Conservation (phyloP, 2,329 filamentous ascomycete genomes). For the Aspergillus thermomutatus region DNA sequence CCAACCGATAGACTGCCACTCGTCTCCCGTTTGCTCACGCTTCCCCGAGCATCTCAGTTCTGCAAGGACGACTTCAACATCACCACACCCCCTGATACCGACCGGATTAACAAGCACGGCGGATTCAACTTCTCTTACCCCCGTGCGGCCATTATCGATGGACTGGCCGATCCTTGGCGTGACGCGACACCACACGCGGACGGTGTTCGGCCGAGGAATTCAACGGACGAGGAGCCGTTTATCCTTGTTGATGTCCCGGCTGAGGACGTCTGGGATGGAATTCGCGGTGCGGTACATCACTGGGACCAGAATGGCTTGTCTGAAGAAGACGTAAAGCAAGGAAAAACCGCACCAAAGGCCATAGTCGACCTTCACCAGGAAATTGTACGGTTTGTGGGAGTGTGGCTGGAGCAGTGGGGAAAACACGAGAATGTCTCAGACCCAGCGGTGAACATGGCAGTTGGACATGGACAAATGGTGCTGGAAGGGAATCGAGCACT, state of each 20-base stretch:
- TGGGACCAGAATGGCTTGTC: slow-evolving; percentile 44
- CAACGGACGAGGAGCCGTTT: slow-evolving; percentile 64
- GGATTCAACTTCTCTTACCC: slow-evolving; percentile 69
- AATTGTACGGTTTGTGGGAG: slow-evolving; percentile 60
- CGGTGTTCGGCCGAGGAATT: slow-evolving; percentile 55
- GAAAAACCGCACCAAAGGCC: slow-evolving; percentile 55
- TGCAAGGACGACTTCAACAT: slow-evolving; percentile 71
- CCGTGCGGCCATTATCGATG: slow-evolving; percentile 73
- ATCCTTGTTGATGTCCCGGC: slow-evolving; percentile 55
- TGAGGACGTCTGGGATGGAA: slow-evolving; percentile 19
- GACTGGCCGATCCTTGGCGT: slow-evolving; percentile 76
- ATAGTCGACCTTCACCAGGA: slow-evolving; percentile 57
- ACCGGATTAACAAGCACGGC: slow-evolving; percentile 72
- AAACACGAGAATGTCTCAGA: background rate
- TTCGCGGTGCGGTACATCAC: slow-evolving; percentile 69
- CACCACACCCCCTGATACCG: slow-evolving; percentile 58
- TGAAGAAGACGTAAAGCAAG: slow-evolving; percentile 22
- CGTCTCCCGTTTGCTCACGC: slow-evolving; percentile 66
- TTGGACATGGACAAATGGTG: background rate
- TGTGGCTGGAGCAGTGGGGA: slow-evolving; percentile 64
- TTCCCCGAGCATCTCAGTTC: slow-evolving; percentile 59
- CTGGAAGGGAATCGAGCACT: background rate
- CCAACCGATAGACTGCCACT: slow-evolving; percentile 64
- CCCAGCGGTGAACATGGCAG: background rate
- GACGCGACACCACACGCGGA: slow-evolving; percentile 68